Conservation (phyloP, 257 asterid species). For the Scutellaria galericulata region DNA sequence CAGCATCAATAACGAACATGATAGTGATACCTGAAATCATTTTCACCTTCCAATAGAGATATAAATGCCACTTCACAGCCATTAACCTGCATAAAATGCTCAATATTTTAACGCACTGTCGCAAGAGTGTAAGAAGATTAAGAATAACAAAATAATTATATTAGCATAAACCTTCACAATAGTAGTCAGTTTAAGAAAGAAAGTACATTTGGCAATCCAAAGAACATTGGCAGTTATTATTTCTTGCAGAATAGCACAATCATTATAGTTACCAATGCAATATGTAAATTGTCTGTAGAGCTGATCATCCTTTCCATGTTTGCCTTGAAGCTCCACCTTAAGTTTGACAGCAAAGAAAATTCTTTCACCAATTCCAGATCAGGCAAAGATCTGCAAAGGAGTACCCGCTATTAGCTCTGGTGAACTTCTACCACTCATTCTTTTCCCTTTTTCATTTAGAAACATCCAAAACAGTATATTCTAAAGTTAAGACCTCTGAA, state of each 20-base stretch:
- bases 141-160: background rate
- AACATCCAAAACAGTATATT: slow-evolving; percentile 20
- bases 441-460: background rate
- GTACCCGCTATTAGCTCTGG: slow-evolving; percentile 31
- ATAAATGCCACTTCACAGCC: slow-evolving; percentile 80
- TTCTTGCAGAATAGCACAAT: slow-evolving; percentile 21
- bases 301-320: slow-evolving; percentile 72
- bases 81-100: slow-evolving; percentile 54
- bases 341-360: slow-evolving; percentile 60
- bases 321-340: slow-evolving; percentile 83
- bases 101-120: slow-evolving; percentile 23
- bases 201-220: background rate
- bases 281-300: slow-evolving; percentile 63
- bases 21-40: slow-evolving; percentile 73
- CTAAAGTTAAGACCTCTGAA: background rate
- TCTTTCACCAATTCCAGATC: slow-evolving; percentile 73
- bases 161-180: slow-evolving; percentile 8
- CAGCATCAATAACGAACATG: slow-evolving; percentile 30
- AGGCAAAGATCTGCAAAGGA: slow-evolving; percentile 79
- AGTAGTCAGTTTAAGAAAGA: slow-evolving; percentile 5
- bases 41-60: slow-evolving; percentile 67
- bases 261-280: slow-evolving; percentile 63
- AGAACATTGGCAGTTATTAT: slow-evolving; percentile 7
- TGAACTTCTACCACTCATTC: slow-evolving; percentile 15
- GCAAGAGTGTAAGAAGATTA: slow-evolving; percentile 21